A percentile compares a stretch with the other conserved stretches of the same genome.
These are phyloP conservation scores for Exidia glandulosa DNA, from an alignment of 768 basidiomycete species.

Conservation along the genomic window DNA sequence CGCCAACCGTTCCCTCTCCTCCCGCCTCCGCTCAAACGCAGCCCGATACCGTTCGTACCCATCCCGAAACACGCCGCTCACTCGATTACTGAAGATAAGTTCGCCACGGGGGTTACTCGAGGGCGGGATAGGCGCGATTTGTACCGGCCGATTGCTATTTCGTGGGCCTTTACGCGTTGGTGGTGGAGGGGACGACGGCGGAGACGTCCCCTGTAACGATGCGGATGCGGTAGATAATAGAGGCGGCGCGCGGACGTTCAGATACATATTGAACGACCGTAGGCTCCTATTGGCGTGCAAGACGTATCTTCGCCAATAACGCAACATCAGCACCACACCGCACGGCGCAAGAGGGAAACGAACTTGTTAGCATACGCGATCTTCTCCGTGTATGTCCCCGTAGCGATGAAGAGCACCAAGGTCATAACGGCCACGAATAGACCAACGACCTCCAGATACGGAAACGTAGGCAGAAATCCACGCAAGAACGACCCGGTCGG, in stretches of 20 bases:
- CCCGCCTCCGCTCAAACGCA: constrained; percentile 71
- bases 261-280: constrained; percentile 89
- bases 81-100: constrained; percentile 86
- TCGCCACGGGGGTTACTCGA: constrained; percentile 87
- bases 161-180: constrained; percentile 20
- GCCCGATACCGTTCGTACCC: constrained; percentile 86
- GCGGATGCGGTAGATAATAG: constrained; percentile 39
- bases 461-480: constrained; percentile 12
- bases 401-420: constrained; percentile 88
- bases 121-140: constrained; percentile 78
- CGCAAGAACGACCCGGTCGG: not conserved
- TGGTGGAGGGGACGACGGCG: constrained; percentile 19
- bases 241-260: constrained; percentile 82
- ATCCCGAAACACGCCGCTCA: constrained; percentile 74
- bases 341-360: constrained; percentile 25
- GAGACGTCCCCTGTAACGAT: constrained; percentile 11
- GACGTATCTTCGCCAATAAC: constrained; percentile 57
- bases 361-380: constrained; percentile 94
- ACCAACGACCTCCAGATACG: constrained; percentile 68
- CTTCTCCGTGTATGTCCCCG: constrained; percentile 92
- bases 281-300: constrained; percentile 90
- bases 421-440: constrained; percentile 86
- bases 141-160: constrained; percentile 30
- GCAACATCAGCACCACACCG: not conserved
- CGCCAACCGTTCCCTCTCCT: constrained; percentile 42